A percentile compares a stretch with the other conserved stretches of the same genome.
phyloP scores from a whole-genome alignment of 306 rosid genomes.

The Citrullus mucosospermus region DNA sequence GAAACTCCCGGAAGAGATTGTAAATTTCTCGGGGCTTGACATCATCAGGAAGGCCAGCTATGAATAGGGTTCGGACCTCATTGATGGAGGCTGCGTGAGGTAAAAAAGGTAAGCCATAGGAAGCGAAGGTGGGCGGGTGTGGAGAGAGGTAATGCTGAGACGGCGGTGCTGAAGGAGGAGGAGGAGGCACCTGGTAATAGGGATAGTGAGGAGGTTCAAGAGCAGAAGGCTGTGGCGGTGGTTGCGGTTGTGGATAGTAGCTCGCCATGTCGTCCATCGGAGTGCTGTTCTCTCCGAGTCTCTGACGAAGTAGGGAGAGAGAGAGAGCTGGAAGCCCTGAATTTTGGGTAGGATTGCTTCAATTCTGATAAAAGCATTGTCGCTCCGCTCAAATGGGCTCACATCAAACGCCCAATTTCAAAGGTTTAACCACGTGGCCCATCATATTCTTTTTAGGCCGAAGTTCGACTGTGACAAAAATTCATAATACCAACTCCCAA shows the following conservation, averaged over 20 bases:
- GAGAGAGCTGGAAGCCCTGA: conserved; percentile 15
- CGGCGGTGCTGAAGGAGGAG: conserved; percentile 6
- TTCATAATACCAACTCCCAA: too few species aligned
- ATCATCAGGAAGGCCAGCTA: conserved; percentile 86
- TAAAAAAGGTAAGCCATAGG: conserved; percentile 27
- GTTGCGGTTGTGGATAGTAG: conserved; percentile 52
- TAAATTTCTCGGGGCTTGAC: conserved; percentile 83
- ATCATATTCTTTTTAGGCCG: too few species aligned
- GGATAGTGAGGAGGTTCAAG: conserved; percentile 35
- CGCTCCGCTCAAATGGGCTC: background rate
- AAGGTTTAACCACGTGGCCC: background rate
- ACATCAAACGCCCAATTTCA: background rate
- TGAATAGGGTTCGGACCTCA: conserved; percentile 85
- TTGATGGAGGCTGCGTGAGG: conserved; percentile 21
- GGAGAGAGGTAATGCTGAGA: conserved; percentile 3
- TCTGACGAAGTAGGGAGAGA: background rate
- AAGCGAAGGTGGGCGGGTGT: conserved; percentile 21
- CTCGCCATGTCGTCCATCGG: conserved; percentile 75
- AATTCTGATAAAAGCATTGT: background rate
- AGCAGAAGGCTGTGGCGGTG: conserved; percentile 27
- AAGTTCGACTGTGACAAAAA: too few species aligned
- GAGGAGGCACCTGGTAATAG: conserved; percentile 30
- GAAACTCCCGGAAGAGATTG: conserved; percentile 76
- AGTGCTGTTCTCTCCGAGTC: conserved; percentile 2
- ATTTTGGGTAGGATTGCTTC: background rate